Conservation (phyloP, 345 rosid species). For the Turnera subulata region DNA sequence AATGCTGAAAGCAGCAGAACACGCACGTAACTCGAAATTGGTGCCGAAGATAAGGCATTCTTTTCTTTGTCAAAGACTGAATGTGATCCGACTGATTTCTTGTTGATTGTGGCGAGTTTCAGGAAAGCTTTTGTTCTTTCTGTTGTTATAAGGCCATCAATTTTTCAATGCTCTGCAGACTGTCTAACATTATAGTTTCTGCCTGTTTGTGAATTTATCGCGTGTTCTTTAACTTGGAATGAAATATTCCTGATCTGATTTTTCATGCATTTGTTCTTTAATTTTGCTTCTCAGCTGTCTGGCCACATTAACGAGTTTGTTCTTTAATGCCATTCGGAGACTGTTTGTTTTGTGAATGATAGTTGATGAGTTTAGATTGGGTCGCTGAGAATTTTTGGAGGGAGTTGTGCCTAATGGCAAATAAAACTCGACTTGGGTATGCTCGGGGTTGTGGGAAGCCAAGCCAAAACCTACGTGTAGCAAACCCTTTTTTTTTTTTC, state of each 20-base stretch:
- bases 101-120: constrained; percentile 7
- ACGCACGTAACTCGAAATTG: constrained; percentile 33
- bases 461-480: too few species aligned
- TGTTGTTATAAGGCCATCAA: constrained; percentile 1
- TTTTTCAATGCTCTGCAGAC: constrained; percentile 5
- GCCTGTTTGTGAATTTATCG: neutral
- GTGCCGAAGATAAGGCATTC: constrained; percentile 13
- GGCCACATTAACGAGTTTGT: neutral
- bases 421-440: too few species aligned
- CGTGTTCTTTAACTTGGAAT: neutral
- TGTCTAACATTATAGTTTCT: neutral
- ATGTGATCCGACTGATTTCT: constrained; percentile 14
- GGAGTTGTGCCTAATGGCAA: too few species aligned
- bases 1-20: constrained; percentile 85
- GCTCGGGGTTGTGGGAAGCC: too few species aligned
- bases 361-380: neutral
- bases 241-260: neutral
- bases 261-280: neutral
- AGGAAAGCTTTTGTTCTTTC: constrained; percentile 5
- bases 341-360: neutral
- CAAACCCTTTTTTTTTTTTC: too few species aligned
- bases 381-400: too few species aligned
- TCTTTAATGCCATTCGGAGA: neutral
- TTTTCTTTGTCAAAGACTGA: constrained; percentile 8
- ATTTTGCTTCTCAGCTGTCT: neutral